Evolutionary conservation across 2,329 filamentous ascomycete genomes (phyloP).

Genomic region (Colletotrichum sp.): DNA sequence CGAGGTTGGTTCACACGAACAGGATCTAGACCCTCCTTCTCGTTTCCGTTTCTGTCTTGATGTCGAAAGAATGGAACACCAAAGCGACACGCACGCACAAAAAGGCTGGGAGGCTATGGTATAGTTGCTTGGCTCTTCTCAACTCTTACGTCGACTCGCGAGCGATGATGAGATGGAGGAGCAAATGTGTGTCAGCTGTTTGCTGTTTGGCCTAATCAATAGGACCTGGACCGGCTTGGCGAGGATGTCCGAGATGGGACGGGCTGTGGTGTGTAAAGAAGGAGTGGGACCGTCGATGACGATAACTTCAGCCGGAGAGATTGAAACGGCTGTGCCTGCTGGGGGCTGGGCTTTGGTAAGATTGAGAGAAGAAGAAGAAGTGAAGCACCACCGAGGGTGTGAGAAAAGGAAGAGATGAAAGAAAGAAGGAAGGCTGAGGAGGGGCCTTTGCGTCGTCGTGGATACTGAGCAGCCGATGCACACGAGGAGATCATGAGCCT

Average conservation of each 20-base stretch:
- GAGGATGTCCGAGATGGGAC: neutral
- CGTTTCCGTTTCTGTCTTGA: neutral
- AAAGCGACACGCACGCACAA: neutral
- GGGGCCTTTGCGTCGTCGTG: neutral
- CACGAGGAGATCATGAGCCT: neutral
- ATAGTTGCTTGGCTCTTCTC: neutral
- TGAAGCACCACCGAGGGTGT: conserved; percentile 6
- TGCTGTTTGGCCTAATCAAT: conserved; percentile 9
- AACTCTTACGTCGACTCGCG: neutral
- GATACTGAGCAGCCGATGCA: neutral
- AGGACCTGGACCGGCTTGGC: conserved; percentile 9
- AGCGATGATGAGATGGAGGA: neutral
- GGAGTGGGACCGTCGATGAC: conserved; percentile 5
- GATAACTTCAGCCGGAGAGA: conserved; percentile 12
- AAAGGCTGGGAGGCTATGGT: neutral
- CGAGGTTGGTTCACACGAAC: neutral
- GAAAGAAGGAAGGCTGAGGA: neutral
- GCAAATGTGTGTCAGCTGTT: neutral
- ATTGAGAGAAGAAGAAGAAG: neutral
- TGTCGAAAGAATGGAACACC: conserved; percentile 3
- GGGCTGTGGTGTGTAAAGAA: neutral
- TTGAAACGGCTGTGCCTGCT: conserved; percentile 9
- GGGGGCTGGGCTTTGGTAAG: neutral
- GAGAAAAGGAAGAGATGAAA: conserved; percentile 2
- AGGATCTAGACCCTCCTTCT: neutral